These are phyloP conservation scores for Seiridium cupressi DNA, from an alignment of 2,329 filamentous ascomycete species.

Conservation along the genomic window DNA sequence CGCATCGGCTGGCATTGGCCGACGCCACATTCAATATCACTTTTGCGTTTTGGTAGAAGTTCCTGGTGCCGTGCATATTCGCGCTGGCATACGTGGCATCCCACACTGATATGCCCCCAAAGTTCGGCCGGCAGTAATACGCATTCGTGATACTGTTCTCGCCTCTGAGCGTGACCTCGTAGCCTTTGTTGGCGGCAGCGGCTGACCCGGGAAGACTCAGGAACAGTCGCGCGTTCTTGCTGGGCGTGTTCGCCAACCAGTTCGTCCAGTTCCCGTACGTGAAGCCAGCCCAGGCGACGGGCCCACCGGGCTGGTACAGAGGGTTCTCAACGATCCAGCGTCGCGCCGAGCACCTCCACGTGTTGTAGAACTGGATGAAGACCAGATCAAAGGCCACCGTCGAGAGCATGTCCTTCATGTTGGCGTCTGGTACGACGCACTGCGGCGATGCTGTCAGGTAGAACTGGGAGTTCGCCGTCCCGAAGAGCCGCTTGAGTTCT, in stretches of 20 bases:
- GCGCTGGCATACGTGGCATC: conserved; percentile 34
- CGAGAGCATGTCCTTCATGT: conserved; percentile 40
- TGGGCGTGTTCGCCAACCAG: conserved; percentile 31
- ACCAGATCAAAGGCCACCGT: conserved; percentile 32
- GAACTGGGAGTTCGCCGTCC: conserved; percentile 17
- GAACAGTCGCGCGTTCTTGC: conserved; percentile 41
- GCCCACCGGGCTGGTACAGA: conserved; percentile 21
- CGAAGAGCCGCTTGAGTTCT: conserved; percentile 22
- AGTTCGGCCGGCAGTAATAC: conserved; percentile 38
- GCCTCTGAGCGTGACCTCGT: conserved; percentile 27
- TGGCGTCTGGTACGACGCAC: conserved; percentile 37
- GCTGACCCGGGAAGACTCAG: conserved; percentile 37
- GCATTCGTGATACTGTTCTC: conserved; percentile 42
- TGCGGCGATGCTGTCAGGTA: conserved; percentile 42
- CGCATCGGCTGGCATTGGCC: conserved; percentile 12
- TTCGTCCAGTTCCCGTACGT: conserved; percentile 42
- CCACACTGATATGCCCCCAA: conserved; percentile 46
- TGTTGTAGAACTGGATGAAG: conserved; percentile 52
- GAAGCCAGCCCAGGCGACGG: conserved; percentile 26
- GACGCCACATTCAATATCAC: conserved; percentile 26
- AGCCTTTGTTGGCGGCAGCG: conserved; percentile 27
- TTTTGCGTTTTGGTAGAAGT: conserved; percentile 35
- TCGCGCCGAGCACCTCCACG: conserved; percentile 34
- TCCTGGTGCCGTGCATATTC: conserved; percentile 34
- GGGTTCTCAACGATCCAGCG: conserved; percentile 27